phyloP scores from a whole-genome alignment of 768 basidiomycete genomes.

The Suillus tomentosus region DNA sequence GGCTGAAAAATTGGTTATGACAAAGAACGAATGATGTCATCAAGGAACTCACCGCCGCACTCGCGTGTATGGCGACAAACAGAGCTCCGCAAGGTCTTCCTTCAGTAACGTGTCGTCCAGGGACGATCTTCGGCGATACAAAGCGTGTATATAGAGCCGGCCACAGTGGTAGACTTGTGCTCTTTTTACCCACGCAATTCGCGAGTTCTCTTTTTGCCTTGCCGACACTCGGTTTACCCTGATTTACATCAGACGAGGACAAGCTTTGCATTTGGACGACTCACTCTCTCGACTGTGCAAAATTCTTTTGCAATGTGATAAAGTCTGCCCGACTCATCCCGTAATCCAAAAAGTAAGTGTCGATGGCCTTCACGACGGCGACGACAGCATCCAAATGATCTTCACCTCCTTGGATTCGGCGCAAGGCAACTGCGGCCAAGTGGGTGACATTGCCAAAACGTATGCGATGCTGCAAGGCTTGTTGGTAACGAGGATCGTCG shows the following conservation, averaged over 20 bases:
- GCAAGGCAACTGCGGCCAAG: slow-evolving; percentile 63
- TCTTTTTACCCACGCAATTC: slow-evolving; percentile 73
- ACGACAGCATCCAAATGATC: slow-evolving; percentile 89
- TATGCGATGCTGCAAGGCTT: slow-evolving; percentile 53
- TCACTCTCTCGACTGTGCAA: slow-evolving; percentile 33
- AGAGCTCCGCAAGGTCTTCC: slow-evolving; percentile 68
- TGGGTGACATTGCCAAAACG: slow-evolving; percentile 72
- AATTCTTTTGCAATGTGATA: slow-evolving; percentile 57
- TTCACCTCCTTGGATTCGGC: slow-evolving; percentile 63
- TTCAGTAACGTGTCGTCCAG: slow-evolving; percentile 71
- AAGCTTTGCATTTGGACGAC: slow-evolving; percentile 11
- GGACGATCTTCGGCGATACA: slow-evolving; percentile 71
- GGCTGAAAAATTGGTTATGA: slow-evolving; percentile 41
- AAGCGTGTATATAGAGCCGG: slow-evolving; percentile 73
- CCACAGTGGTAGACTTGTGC: slow-evolving; percentile 79
- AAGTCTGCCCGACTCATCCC: slow-evolving; percentile 61
- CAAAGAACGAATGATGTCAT: not conserved
- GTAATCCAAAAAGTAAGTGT: slow-evolving; percentile 74
- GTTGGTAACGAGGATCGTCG: slow-evolving; percentile 72
- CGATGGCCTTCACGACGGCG: slow-evolving; percentile 69
- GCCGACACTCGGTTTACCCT: slow-evolving; percentile 69
- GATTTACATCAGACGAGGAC: slow-evolving; percentile 7
- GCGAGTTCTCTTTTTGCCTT: slow-evolving; percentile 74
- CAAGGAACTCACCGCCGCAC: slow-evolving; percentile 59
- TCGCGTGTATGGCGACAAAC: slow-evolving; percentile 78